Conservation (phyloP, 2,329 filamentous ascomycete species). For the Xylaria sp. region DNA sequence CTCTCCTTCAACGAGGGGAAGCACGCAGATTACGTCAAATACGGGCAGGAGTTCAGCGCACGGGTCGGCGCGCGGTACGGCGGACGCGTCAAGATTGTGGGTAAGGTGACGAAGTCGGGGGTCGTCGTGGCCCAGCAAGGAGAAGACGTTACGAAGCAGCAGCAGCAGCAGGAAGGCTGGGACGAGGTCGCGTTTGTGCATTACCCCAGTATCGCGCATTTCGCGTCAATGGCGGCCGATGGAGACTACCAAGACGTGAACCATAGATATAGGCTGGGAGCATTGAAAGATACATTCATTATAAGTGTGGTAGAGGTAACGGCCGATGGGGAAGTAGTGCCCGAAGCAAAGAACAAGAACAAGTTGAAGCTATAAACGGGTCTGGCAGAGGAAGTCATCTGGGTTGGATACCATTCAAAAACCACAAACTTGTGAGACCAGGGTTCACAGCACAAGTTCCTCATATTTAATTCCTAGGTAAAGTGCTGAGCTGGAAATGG, state of each 20-base stretch:
- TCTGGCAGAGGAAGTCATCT: not conserved
- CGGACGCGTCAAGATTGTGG: conserved; percentile 66
- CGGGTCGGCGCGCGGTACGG: conserved; percentile 59
- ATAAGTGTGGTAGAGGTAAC: conserved; percentile 36
- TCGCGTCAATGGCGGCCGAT: conserved; percentile 55
- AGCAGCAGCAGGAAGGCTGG: conserved; percentile 48
- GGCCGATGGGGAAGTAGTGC: conserved; percentile 29
- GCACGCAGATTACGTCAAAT: conserved; percentile 60
- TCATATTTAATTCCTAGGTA: not conserved
- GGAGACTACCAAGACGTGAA: conserved; percentile 37
- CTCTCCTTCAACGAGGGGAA: conserved; percentile 60
- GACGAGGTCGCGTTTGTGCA: conserved; percentile 69
- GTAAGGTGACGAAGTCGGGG: conserved; percentile 53
- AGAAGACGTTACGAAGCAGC: not conserved
- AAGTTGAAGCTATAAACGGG: not conserved
- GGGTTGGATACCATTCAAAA: too few relatives aligned
- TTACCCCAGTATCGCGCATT: conserved; percentile 66
- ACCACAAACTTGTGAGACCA: not conserved
- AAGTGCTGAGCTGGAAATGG: conserved; percentile 11
- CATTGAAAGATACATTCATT: conserved; percentile 37
- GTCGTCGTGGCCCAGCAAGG: not conserved
- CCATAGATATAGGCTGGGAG: conserved; percentile 30
- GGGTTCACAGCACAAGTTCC: not conserved
- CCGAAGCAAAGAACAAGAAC: not conserved
- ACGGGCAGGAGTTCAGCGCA: conserved; percentile 59